Evolutionary conservation across 306 rosid species (phyloP).

Genomic region (Hippophae tibetana): DNA sequence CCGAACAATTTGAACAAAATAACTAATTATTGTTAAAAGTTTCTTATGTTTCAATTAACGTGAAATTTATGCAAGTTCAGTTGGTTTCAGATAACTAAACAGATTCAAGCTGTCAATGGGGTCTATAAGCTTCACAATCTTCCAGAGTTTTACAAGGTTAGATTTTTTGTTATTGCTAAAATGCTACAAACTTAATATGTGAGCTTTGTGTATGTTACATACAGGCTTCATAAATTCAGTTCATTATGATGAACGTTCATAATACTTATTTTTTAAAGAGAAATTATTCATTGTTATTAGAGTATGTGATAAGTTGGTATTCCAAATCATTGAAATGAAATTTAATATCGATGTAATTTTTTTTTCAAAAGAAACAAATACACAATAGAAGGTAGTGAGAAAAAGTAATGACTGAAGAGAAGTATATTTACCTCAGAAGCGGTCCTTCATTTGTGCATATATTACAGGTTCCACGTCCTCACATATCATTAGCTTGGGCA

Average conservation of each 20-base stretch:
- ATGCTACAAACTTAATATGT: background rate
- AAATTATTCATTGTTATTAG: background rate
- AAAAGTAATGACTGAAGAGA: no score
- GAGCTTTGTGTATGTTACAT: background rate
- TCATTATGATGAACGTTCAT: background rate
- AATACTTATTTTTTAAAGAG: background rate
- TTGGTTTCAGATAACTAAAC: conserved; percentile 60
- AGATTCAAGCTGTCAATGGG: conserved; percentile 63
- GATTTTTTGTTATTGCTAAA: conserved; percentile 4
- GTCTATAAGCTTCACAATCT: conserved; percentile 85
- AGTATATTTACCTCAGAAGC: no score
- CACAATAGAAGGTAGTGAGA: no score
- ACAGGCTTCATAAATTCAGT: background rate
- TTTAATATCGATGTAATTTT: no score
- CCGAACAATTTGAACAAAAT: no score
- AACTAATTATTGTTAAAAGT: no score
- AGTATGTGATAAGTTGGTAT: no score
- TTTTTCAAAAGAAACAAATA: no score
- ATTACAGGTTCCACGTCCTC: conserved; percentile 75
- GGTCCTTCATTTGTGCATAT: background rate
- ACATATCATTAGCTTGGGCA: conserved; percentile 84
- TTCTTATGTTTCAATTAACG: background rate
- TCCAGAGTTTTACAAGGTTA: conserved; percentile 80
- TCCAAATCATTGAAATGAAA: no score
- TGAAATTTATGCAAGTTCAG: conserved; percentile 3